phyloP scores from a whole-genome alignment of 1,284 basidiomycete genomes.

The Sporisorium graminicola region DNA sequence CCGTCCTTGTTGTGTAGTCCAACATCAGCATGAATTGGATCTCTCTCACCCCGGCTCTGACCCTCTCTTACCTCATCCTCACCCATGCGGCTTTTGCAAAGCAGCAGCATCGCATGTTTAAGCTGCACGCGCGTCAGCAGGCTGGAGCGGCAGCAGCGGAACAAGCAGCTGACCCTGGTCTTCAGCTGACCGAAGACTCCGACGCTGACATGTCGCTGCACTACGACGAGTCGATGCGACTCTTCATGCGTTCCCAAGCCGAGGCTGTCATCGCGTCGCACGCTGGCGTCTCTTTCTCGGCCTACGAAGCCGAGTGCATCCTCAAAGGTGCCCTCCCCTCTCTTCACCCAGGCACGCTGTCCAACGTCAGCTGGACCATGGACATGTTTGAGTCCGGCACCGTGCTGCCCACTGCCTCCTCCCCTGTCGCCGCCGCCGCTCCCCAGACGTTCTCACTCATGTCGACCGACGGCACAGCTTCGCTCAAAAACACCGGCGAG shows the following conservation, averaged over 20 bases:
- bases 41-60: background rate
- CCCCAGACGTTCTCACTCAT: background rate
- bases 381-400: conserved; percentile 29
- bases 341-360: conserved; percentile 20
- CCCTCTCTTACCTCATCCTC: background rate
- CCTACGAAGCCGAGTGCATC: conserved; percentile 21
- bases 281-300: conserved; percentile 7
- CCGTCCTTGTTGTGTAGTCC: background rate
- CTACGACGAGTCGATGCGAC: conserved; percentile 26
- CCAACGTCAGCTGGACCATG: conserved; percentile 30
- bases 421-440: background rate
- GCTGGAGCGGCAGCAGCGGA: background rate
- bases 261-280: conserved; percentile 28
- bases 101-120: conserved; percentile 15
- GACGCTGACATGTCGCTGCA: conserved; percentile 17
- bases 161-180: conserved; percentile 7
- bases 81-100: background rate
- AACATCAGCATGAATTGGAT: conserved; percentile 6
- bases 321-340: conserved; percentile 15
- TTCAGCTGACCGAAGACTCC: conserved; percentile 18
- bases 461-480: conserved; percentile 1
- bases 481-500: background rate
- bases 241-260: conserved; percentile 29
- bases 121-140: conserved; percentile 2
- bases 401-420: conserved; percentile 13